Conservation (phyloP, 2,329 filamentous ascomycete species). For the Alternaria brassicicola region DNA sequence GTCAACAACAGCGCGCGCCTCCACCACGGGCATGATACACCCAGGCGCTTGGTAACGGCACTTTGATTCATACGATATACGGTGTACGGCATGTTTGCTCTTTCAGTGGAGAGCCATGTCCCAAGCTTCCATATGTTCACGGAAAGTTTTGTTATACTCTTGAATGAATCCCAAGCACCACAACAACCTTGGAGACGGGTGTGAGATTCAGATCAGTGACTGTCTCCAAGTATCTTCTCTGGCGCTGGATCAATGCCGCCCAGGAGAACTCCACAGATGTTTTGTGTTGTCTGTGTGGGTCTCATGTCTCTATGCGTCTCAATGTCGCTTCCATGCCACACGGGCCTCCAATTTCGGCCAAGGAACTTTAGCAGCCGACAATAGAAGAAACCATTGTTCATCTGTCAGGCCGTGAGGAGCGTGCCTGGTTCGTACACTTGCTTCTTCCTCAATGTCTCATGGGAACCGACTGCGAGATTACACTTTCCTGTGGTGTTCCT, state of each 20-base stretch:
- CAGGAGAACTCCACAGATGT: neutral
- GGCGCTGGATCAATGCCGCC: neutral
- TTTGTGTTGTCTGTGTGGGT: neutral
- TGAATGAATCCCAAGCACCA: neutral
- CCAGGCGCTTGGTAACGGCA: neutral
- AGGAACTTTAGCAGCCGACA: neutral
- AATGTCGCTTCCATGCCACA: constrained; percentile 2
- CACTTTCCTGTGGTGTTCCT: neutral
- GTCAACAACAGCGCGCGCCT: constrained; percentile 8
- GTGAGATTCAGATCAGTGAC: neutral
- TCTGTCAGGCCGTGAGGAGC: neutral
- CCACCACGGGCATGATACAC: constrained; percentile 1
- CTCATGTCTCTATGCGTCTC: neutral
- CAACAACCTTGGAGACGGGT: neutral
- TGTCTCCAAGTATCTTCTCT: neutral
- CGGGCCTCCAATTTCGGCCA: neutral
- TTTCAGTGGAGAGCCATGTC: neutral
- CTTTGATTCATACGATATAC: neutral
- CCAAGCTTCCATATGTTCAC: neutral
- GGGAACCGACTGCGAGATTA: neutral
- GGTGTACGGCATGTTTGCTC: neutral
- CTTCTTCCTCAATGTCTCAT: neutral
- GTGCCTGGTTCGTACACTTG: neutral
- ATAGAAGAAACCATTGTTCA: neutral
- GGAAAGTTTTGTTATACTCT: neutral